Base-by-base conservation (phyloP, 2,329 filamentous ascomycete genomes). In the Parasarocladium wereldwijsianum region DNA sequence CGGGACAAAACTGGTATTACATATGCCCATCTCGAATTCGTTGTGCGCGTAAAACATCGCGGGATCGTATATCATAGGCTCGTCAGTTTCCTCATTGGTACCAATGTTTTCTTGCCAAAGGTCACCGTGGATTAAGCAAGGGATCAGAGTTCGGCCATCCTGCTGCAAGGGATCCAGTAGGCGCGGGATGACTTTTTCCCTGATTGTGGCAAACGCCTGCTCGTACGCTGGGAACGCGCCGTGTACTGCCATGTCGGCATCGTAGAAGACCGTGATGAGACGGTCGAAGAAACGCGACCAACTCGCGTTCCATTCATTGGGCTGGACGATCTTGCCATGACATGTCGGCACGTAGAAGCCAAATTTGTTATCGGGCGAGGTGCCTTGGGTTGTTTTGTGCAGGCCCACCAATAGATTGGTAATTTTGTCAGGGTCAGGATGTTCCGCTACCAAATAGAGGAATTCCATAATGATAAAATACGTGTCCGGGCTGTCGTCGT, bases 271-370 rank as follows among this genome's bases (percentile, higher is more conserved):
- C 5, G n/a, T 13, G 13, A 24, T 26, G 15, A 24, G 26, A 7
- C 27, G 13, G 5, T 38, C 17, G 32, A 51, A 57, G 37, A 47
- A 55, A 1, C 24, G 34, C 26, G 51, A 44, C 54, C 55, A 57
- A 21, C 38, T 50, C 7, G 45, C 41, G 12, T 47, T 38, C 50
- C 50, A 55, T 1, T 39, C 40, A 7, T 41, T 37, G 9, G 36
- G 24, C 35, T 45, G 40, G 0, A 44, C 42, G 3, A 46, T 34
- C 4, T 44, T 41, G 5, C 49, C 50, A 11, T 43, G 40, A 29
- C 38, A 51, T 3, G 49, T 52, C 8, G 38, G 41, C 2, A 46
- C 22, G 15, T 40, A 40, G 20, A 54, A 55, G 10, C 51, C 50
- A 26, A 53, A 54, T 28, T 47, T 46, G 2, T 47, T 48, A 7